Base-by-base conservation (phyloP, 1,284 basidiomycete species). In the Entoloma clypeatum region DNA sequence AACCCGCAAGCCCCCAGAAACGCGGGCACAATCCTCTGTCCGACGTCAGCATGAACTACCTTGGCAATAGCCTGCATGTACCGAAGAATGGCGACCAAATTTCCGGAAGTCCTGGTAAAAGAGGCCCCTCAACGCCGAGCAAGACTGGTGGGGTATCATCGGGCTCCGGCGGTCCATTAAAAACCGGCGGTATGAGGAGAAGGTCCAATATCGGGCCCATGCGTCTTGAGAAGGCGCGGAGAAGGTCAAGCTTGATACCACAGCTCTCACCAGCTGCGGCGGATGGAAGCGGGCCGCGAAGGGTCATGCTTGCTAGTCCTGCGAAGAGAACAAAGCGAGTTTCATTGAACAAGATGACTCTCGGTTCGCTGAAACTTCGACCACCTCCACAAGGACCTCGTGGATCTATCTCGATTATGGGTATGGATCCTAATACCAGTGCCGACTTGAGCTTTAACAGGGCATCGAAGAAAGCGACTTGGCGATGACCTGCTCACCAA, bases 191-290 rank as follows among this genome's bases (percentile, higher is more conserved):
- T 30, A 57, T 56, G n/a, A 70, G 85, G 45, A 69, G 87, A 47
- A 74, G 81, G 36, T 90, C 87, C 19, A 81, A 80, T 51, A 74
- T 87, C 42, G 86, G 86, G 3, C 75, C 81, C 9, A 54, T 81
- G 56, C 77, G 86, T 18, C 71, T 65, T 47, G 86, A 89, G 59
- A 85, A 85, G 59, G 64, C 64, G 11, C 67, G 86, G 49, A 68
- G 86, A 47, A 71, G 86, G 39, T 88, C 86, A 27, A 91, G 87
- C 55, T 62, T 86, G 68, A 85, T 89, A 47, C 81, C 81, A 8
- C 75, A 81, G 50, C 69, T 79, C 28, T 74, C 78, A 9, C 68
- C 74, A 10, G 57, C 62, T 7, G 53, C 49, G 25, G 68, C 58
- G 18, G 65, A 66, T 0, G 48, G 52, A 0, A 64, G 59, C 36